Percentiles rank a stretch among this genome's conserved stretches.
Conservation (phyloP, 2,329 filamentous ascomycete genomes). For the Penicillium sp. region DNA sequence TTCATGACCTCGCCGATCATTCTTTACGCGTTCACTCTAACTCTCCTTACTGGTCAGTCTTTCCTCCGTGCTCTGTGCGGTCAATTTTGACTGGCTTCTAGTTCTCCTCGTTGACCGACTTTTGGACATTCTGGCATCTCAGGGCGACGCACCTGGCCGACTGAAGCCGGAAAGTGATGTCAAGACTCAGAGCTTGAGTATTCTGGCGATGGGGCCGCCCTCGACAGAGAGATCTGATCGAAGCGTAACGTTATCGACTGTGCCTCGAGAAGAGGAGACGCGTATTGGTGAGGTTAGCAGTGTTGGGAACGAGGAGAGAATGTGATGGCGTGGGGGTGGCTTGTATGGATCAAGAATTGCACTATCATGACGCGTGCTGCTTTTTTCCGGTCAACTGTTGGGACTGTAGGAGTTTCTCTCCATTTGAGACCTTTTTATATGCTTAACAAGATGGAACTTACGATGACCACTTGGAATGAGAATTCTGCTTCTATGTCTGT, state of each 20-base stretch:
- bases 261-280: neutral
- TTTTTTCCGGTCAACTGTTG: neutral
- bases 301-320: neutral
- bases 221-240: neutral
- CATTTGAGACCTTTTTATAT: conserved; percentile 6
- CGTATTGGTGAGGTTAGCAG: neutral
- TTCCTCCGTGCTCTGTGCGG: neutral
- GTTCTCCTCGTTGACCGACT: conserved; percentile 37
- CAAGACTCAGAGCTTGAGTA: conserved; percentile 5
- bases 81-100: conserved; percentile 20
- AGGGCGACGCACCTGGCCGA: conserved; percentile 22
- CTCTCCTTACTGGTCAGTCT: conserved; percentile 31
- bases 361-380: neutral
- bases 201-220: conserved; percentile 1
- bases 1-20: conserved; percentile 44
- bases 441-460: neutral
- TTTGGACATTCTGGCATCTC: conserved; percentile 28
- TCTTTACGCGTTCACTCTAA: conserved; percentile 35
- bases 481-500: neutral
- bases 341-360: neutral
- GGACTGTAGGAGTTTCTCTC: neutral
- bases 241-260: neutral
- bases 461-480: neutral
- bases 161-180: conserved; percentile 25
- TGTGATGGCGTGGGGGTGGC: neutral